Conservation (phyloP, 345 rosid genomes). For the Rhodamnia rubescens region DNA sequence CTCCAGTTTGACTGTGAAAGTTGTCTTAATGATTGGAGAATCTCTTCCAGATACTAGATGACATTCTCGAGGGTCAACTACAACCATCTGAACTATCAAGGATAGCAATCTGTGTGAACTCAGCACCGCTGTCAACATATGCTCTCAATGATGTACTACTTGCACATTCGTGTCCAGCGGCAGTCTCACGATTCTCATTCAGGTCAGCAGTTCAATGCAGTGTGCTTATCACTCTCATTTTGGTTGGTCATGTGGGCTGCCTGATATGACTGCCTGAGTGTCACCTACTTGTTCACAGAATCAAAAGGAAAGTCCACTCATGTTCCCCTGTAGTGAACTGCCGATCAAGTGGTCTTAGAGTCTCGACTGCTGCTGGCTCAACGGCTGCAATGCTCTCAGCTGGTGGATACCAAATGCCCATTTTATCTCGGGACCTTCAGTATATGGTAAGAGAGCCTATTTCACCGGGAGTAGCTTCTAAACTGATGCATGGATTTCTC, state of each 20-base stretch:
- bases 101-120: slow-evolving; percentile 49
- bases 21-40: neutral
- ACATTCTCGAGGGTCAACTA: slow-evolving; percentile 39
- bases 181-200: slow-evolving; percentile 76
- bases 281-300: slow-evolving; percentile 24
- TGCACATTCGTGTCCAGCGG: slow-evolving; percentile 78
- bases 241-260: neutral
- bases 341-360: slow-evolving; percentile 84
- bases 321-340: slow-evolving; percentile 41
- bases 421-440: slow-evolving; percentile 54
- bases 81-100: slow-evolving; percentile 51
- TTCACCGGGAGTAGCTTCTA: slow-evolving; percentile 26
- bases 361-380: slow-evolving; percentile 83
- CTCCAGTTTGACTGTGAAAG: neutral
- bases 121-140: slow-evolving; percentile 37
- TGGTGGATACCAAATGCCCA: slow-evolving; percentile 76
- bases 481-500: slow-evolving; percentile 54
- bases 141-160: slow-evolving; percentile 75
- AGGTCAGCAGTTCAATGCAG: slow-evolving; percentile 22
- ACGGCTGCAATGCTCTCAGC: slow-evolving; percentile 92
- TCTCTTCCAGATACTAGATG: slow-evolving; percentile 52
- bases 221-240: neutral
- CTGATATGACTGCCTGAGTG: neutral
- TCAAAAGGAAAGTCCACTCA: slow-evolving; percentile 27
- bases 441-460: slow-evolving; percentile 94